Evolutionary conservation across 2,329 filamentous ascomycete genomes (phyloP).

Genomic region (Verticillium nonalfalfae): DNA sequence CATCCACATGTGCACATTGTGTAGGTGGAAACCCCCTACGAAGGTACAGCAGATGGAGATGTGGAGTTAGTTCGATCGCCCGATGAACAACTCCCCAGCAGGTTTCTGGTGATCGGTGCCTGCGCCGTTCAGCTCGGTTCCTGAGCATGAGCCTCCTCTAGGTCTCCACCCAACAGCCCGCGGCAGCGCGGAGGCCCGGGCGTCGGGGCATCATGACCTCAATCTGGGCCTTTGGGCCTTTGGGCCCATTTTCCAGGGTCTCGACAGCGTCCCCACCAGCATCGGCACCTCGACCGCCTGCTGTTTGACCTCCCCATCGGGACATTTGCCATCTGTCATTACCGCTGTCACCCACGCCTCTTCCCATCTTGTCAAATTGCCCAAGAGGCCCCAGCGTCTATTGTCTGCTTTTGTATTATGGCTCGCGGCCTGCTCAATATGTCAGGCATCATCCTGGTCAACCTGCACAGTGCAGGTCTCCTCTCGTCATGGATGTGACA

Average conservation of each 20-base stretch:
- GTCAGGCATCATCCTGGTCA: neutral
- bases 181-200: neutral
- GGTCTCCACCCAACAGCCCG: neutral
- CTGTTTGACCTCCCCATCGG: neutral
- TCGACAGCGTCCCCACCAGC: neutral
- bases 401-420: neutral
- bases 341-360: neutral
- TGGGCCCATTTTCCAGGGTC: neutral
- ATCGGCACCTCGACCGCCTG: neutral
- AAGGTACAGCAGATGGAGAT: neutral
- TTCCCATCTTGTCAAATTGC: neutral
- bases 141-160: neutral
- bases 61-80: neutral
- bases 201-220: neutral
- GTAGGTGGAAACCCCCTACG: too few relatives aligned
- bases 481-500: neutral
- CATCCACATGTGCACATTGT: neutral
- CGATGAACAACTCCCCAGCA: neutral
- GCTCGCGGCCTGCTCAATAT: neutral
- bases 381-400: neutral
- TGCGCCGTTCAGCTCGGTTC: neutral
- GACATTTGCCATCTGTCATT: neutral
- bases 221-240: neutral
- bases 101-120: neutral
- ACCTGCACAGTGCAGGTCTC: neutral